Evolutionary conservation across 2,329 filamentous ascomycete genomes (phyloP).

Genomic region (Fulvia fulva): DNA sequence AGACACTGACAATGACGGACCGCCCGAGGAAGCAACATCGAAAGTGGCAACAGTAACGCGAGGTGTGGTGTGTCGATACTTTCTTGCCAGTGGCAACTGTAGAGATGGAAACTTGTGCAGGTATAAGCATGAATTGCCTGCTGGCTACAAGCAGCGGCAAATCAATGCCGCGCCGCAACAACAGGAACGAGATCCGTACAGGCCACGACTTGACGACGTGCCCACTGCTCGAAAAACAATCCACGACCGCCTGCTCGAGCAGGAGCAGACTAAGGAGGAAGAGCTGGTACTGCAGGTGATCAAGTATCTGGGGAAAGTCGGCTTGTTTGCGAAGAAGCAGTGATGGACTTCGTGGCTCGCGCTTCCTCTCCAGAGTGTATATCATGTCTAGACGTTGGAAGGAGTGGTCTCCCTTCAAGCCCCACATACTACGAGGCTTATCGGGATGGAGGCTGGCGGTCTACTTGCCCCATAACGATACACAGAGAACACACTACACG

Average conservation of each 20-base stretch:
- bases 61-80: conserved; percentile 29
- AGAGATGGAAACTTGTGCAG: conserved; percentile 32
- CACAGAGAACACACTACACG: too few relatives aligned
- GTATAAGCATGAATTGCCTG: conserved; percentile 31
- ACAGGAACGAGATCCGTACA: neutral
- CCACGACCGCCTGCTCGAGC: conserved; percentile 38
- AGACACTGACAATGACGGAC: conserved; percentile 32
- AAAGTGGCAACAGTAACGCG: conserved; percentile 25
- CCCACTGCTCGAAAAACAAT: conserved; percentile 18
- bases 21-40: conserved; percentile 38
- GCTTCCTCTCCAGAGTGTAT: neutral
- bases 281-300: conserved; percentile 43
- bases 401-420: neutral
- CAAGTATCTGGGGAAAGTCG: conserved; percentile 43
- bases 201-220: conserved; percentile 11
- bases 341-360: neutral
- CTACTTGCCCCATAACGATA: too few relatives aligned
- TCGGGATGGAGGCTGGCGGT: neutral
- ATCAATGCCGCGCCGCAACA: neutral
- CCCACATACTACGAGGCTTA: neutral
- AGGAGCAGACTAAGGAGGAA: conserved; percentile 43
- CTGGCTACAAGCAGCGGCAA: neutral
- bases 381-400: neutral
- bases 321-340: conserved; percentile 34
- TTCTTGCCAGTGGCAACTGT: conserved; percentile 31